Base-by-base conservation (phyloP, 179 eudicot genomes). In the Nepenthes alata region DNA sequence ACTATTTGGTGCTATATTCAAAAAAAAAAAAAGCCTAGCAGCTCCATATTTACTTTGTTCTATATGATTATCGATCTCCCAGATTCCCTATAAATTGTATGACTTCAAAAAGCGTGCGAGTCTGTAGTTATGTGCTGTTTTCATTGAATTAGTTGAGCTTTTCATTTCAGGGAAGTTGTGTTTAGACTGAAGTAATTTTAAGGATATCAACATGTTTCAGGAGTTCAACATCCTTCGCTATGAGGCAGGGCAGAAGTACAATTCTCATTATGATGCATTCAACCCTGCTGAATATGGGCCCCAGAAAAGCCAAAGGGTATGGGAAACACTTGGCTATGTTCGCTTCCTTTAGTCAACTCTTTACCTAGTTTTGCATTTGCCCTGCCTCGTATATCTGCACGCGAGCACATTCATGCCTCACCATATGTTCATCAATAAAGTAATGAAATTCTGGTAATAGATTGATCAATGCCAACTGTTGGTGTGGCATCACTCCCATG, bases 301-400 rank as follows among this genome's bases (percentile, higher is more conserved):
- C 11, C 98, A 93, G 64, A 85, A 79, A 77, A 93, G 97, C 74
- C 98, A 93, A 78, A 79, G 98, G 97, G 98, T 93, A 93, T 67
- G 74, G 48, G 45, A 11, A 54, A 3, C 9, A 6, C 2, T 6
- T 6, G 12, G n/a, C 52, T 9, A 8, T 11, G 13, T 49, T 52
- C 2, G 3, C 34, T 11, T 52, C 15, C 7, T 52, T 52, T 14
- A 4, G 6, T n/a, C 7, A 13, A 7, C 8, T 52, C 4, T 15
- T 5, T 52, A 25, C 11, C 5, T 59, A 12, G 34, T 38, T 8
- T 60, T 12, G 51, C 16, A 54, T 55, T 56, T n/a, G 34, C 44
- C 47, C 8, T 66, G 10, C 1, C 44, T 0, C 13, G 15, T 11
- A 34, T 36, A 39, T 71, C 16, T 57, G 15, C 16, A 47, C 11